Base-by-base conservation (phyloP, 345 rosid species). In the Geranium brycei region DNA sequence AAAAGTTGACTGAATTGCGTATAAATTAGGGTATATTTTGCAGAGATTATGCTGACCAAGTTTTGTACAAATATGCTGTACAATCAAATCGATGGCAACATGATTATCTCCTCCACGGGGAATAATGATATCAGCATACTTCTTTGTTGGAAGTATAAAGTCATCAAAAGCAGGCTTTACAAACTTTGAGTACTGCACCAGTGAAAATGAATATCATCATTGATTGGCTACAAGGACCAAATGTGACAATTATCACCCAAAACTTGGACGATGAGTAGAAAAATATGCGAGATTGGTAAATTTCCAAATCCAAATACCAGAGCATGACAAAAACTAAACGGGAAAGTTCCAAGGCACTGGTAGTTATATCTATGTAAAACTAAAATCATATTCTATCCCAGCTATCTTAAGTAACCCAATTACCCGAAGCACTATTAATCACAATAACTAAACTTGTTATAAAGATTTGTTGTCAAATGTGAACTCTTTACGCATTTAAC, bases 101-200 rank as follows among this genome's bases (percentile, higher is more conserved):
- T 93, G 98, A 79, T 93, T 93, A 73, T 93, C 97, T 70, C 97
- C 99, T 59, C 99, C 99, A 62, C 99, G 99, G 62, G 99, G 99
- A 77, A 93, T 93, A 64, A 93, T 88, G 68, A 93, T 93, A 77
- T 93, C 99, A 1, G 99, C 99, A 75, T 86, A 86, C 69, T 93
- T 93, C 82, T 93, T 93, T n/a, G 99, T 90, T 23, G 99, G 99
- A 72, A 93, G 99, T 69, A 93, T 87, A 72, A 93, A 93, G 76
- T 93, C 99, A 77, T 93, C 97, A 69, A 93, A 93, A 68, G 99
- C 99, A 69, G 99, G 95, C 80, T 93, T 93, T 71, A 93, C 99
- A 79, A 90, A 93, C 66, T 87, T 93, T 63, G 99, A 93, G 77
- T 93, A 93, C 97, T 93, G 99, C 83, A 84, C 71, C 72, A 65